phyloP scores from a whole-genome alignment of 257 asterid species.

The Ilex asprella region DNA sequence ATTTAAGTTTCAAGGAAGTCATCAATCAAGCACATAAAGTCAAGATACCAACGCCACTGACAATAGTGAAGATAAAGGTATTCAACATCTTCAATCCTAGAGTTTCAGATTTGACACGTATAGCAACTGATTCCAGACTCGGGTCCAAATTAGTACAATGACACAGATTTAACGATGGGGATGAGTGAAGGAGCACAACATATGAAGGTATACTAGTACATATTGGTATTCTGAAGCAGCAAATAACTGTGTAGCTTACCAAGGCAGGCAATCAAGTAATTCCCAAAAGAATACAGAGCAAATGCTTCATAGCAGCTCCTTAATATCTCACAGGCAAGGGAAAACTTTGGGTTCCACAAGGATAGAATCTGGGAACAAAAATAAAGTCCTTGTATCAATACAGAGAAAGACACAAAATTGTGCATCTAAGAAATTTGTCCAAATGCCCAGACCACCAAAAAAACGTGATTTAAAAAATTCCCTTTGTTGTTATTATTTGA shows the following conservation, averaged over 20 bases:
- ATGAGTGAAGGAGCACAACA: neutral
- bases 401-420: neutral
- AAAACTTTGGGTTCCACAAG: constrained; percentile 58
- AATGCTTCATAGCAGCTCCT: constrained; percentile 96
- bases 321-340: constrained; percentile 83
- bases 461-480: too few relatives aligned
- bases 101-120: too few relatives aligned
- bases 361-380: constrained; percentile 60
- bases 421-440: too few relatives aligned
- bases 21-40: neutral
- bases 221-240: neutral
- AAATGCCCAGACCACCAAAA: too few relatives aligned
- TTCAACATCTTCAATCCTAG: too few relatives aligned
- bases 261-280: constrained; percentile 92
- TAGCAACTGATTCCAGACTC: neutral
- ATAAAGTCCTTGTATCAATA: neutral
- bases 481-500: too few relatives aligned
- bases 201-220: neutral
- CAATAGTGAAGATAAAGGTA: too few relatives aligned
- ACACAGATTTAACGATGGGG: too few relatives aligned
- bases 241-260: constrained; percentile 40
- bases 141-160: neutral
- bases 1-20: neutral
- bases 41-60: neutral
- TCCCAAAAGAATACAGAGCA: constrained; percentile 91